Conservation (phyloP, 176 grass and related monocot genomes). For the Lolium multiflorum region DNA sequence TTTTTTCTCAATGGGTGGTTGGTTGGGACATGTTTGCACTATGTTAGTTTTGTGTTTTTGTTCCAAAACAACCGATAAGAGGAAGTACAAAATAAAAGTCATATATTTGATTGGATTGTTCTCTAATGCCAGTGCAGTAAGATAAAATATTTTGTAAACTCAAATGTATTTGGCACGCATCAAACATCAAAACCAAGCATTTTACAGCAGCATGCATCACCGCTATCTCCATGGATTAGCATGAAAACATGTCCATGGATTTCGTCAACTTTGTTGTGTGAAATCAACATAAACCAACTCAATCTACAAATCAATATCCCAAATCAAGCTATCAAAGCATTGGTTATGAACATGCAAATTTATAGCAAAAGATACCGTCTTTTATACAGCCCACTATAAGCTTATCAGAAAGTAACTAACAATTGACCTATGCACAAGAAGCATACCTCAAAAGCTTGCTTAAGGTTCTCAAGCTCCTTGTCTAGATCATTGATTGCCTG, state of each 20-base stretch:
- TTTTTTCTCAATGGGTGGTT: neutral
- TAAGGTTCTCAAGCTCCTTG: constrained; percentile 55
- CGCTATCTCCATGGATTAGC: neutral
- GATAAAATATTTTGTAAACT: constrained; percentile 9
- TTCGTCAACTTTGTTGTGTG: neutral
- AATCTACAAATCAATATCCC: neutral
- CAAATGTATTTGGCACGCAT: neutral
- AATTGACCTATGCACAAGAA: neutral
- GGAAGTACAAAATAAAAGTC: neutral
- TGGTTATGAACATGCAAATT: neutral
- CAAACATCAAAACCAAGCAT: neutral
- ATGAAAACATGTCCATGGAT: neutral
- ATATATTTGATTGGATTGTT: neutral
- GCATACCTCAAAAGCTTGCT: constrained; percentile 57
- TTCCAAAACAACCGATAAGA: constrained; percentile 1
- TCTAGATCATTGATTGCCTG: constrained; percentile 60
- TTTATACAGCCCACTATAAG: neutral
- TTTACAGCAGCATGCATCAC: neutral
- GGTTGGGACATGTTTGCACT: neutral
- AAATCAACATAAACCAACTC: constrained; percentile 5
- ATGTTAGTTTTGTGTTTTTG: neutral
- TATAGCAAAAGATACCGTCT: neutral
- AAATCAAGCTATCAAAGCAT: constrained; percentile 15
- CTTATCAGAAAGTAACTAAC: constrained; percentile 5
- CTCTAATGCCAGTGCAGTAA: neutral